Base-by-base conservation (phyloP, 129 eudicot genomes). In the Helichrysum umbraculigerum region DNA sequence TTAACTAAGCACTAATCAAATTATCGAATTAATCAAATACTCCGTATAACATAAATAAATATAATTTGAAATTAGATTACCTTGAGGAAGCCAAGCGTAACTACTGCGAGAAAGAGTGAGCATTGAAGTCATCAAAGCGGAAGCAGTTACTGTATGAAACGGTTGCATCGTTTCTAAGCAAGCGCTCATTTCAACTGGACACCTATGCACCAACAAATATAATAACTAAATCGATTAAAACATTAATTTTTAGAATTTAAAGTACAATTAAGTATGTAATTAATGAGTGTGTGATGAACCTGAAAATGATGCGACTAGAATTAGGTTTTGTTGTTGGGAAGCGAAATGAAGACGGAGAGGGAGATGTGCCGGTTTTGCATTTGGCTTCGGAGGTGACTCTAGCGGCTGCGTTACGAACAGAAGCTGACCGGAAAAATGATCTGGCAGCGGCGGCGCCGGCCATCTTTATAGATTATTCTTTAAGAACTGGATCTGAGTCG, bases 101-200 rank as follows among this genome's bases (percentile, higher is more conserved):
- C 96, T 89, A 28, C 66, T 44, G 47, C 81, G 85, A 66, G 98
- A 90, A 52, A 85, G 81, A 6, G 91, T 83, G 34, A 93, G 97
- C 96, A 88, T 86, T 32, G 97, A 93, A 2, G 98, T 93, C 98
- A 93, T 93, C 88, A 93, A 81, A 5, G 97, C 97, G 12, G 98
- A 93, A 65, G 98, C 97, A 28, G 98, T 93, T 12, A 84, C 97
- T 0, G 97, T 86, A 86, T 93, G 98, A 83, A 81, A 86, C 7
- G 98, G 98, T 82, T 86, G 98, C 91, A 93, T 74, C 33, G 97
- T 85, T 56, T 81, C 92, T 76, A 87, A 7, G 76, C 97, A 91
- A 71, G 77, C 87, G 71, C 98, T 87, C 89, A 93, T 51, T 76
- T 93, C 97, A 76, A 75, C 88, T 2, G 97, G 98, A 71, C 87